Percentiles rank a stretch among this genome's conserved stretches.
phyloP scores from a whole-genome alignment of 108 stramenopile species.

The Conticribra weissflogii region DNA sequence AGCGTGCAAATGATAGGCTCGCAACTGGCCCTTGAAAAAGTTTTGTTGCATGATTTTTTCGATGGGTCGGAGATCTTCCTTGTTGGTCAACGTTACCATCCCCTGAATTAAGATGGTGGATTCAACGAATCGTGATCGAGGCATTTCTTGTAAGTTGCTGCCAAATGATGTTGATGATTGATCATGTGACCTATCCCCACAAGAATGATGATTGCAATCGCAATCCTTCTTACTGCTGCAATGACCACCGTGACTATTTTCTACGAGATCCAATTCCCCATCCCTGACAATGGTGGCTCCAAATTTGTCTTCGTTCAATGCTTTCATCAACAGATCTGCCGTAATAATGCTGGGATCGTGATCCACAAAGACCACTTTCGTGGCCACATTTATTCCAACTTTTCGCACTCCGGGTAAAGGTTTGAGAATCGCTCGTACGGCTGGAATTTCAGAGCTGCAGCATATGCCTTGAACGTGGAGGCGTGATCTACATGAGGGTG shows the following conservation, averaged over 20 bases:
- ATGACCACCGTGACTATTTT: conserved; percentile 1
- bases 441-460: conserved; percentile 81
- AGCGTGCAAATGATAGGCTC: conserved; percentile 62
- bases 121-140: conserved; percentile 69
- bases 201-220: too few species aligned
- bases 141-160: conserved; percentile 19
- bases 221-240: conserved; percentile 15
- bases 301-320: conserved; percentile 64
- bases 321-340: conserved; percentile 50
- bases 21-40: conserved; percentile 61
- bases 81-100: conserved; percentile 12
- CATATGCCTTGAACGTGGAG: conserved; percentile 74
- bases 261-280: conserved; percentile 40
- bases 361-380: conserved; percentile 76
- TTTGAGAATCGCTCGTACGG: conserved; percentile 64
- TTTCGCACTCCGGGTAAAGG: conserved; percentile 69
- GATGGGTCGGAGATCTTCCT: conserved; percentile 15
- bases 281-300: conserved; percentile 62
- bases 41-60: conserved; percentile 55
- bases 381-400: conserved; percentile 78
- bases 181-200: too few species aligned
- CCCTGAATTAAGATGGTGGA: conserved; percentile 60
- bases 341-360: conserved; percentile 56
- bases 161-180: too few species aligned
- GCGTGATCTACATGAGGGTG: conserved; percentile 32